Base-by-base conservation (phyloP, 306 rosid genomes). In the Comarum palustre region DNA sequence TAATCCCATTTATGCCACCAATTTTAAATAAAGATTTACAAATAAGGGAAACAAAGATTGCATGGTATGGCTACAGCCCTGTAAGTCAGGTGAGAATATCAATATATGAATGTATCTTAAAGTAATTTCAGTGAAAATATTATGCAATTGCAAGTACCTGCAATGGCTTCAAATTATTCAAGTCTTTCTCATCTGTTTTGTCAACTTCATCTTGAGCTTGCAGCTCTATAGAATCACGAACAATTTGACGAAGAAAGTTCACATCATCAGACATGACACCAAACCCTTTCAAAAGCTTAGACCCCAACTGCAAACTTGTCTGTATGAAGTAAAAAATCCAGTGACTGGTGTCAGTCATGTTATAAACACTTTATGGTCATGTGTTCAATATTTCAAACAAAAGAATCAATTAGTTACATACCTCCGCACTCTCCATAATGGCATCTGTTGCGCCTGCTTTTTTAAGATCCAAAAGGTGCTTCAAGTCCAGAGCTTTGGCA, bases 211-310 rank as follows among this genome's bases (percentile, higher is more conserved):
- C 98, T 81, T 95, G 88, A 72, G 96, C 99, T 88, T 90, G 96
- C 50, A 75, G 75, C 79, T 90, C 99, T 96, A 95, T 91, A 63
- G 97, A 90, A 83, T 91, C 90, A 46, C 96, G 91, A 71, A 90
- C 78, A 67, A 91, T 84, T 80, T 83, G 96, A 68, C 97, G 86
- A 76, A 95, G 87, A 82, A 90, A 95, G 80, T 79, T 77, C 74
- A 95, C 99, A 79, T 95, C 97, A 62, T 95, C 99, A 5, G 99
- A 95, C 99, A 90, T 95, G 78, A 90, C 86, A 32, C 99, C 99
- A 10, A 95, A 86, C 82, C 99, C 97, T 84, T 81, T 88, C 84
- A 95, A 81, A 86, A 95, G 91, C 89, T 87, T 95, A 64, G 99
- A 95, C 72, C 99, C 99, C 75, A 95, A 86, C 79, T 91, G 96